These are phyloP conservation scores for Oryza glumipatula DNA, from an alignment of 176 grass and related monocot species.

Conservation along the genomic window DNA sequence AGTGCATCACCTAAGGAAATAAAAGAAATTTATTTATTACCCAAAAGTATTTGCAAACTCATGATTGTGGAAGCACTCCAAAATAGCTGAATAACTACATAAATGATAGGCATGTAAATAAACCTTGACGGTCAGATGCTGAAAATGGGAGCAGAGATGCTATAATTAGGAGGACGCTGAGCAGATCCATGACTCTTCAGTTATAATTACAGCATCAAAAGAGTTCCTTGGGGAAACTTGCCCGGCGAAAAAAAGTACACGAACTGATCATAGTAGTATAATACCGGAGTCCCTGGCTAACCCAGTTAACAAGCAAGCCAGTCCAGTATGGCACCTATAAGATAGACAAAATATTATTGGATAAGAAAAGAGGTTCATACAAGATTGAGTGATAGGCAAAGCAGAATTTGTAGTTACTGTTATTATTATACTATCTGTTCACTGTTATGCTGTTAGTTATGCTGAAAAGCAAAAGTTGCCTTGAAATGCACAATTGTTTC, in stretches of 20 bases:
- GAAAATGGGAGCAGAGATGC: conserved; percentile 40
- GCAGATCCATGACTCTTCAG: conserved; percentile 50
- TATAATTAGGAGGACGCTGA: conserved; percentile 48
- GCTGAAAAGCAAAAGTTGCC: background rate
- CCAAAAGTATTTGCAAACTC: background rate
- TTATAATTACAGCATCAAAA: conserved; percentile 8
- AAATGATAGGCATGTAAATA: conserved; percentile 8
- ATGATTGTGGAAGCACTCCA: background rate
- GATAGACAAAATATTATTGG: conserved; percentile 24
- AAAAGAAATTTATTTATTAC: conserved; percentile 33
- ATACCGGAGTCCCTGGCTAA: background rate
- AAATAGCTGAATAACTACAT: background rate
- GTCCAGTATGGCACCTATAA: conserved; percentile 3
- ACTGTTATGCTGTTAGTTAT: background rate
- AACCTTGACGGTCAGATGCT: conserved; percentile 73
- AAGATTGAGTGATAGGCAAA: background rate
- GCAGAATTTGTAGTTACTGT: background rate
- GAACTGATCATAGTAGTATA: conserved; percentile 24
- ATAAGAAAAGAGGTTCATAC: background rate
- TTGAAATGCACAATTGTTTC: background rate
- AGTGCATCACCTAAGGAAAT: conserved; percentile 57
- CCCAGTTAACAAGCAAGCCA: background rate
- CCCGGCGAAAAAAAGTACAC: conserved; percentile 6
- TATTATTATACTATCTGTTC: too few relatives aligned
- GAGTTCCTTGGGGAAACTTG: background rate